Base-by-base conservation (phyloP, 768 basidiomycete genomes). In the Phaffia australis region DNA sequence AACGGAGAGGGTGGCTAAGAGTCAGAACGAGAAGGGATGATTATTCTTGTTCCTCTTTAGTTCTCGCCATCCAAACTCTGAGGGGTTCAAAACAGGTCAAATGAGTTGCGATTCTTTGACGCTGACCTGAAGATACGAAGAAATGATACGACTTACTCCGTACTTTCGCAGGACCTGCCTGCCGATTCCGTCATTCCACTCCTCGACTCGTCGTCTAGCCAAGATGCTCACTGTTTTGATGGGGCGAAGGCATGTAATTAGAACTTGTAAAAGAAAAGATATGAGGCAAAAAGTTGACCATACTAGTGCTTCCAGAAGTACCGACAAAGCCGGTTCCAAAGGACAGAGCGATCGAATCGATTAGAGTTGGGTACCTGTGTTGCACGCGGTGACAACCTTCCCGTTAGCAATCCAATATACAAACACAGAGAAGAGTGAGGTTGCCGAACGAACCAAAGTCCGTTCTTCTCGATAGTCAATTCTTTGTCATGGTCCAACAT, bases 111-210 rank as follows among this genome's bases (percentile, higher is more conserved):
- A 5, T 4, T 42, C 11, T 11, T 42, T 42, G 35, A 42, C 35
- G 35, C 11, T n/a, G n/a, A 42, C 11, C 11, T 11, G 35, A 42
- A 42, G 35, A n/a, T n/a, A n/a, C n/a, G n/a, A n/a, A n/a, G n/a
- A n/a, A n/a, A n/a, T n/a, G n/a, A n/a, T n/a, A n/a, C n/a, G 35
- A 42, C 35, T 42, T 25, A 60, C 59, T 46, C 59, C 59, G 23
- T 49, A 60, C 16, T 35, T 32, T n/a, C 62, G 27, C 3, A 54
- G 29, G 0, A 69, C 67, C 63, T 69, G 61, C 56, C 57, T 64
- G 48, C 69, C 69, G 46, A 70, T 65, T 19, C 69, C 69, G 23
- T 50, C 30, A 55, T 70, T 70, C 69, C 69, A 70, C 18, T 68
- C 69, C 63, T 70, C 69, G 14, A 70, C 69, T 6, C 69, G 27